Evolutionary conservation across 768 basidiomycete species (phyloP), one percentile per base, ranked within the genome.

Genomic region (Xanthoconium stramineum): DNA sequence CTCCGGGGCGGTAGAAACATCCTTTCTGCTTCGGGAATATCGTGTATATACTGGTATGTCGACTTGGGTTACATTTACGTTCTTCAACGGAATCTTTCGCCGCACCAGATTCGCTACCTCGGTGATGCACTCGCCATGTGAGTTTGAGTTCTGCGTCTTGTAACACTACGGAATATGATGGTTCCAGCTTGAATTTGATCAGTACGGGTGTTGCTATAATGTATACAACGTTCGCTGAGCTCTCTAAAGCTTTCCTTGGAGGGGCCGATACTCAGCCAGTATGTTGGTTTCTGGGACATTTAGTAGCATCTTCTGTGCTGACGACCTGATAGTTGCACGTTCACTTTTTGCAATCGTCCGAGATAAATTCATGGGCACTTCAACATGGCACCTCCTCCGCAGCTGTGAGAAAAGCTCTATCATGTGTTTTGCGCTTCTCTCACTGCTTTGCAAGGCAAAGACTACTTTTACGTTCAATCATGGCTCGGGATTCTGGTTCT

Each of bases 81-180:
- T 3, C 3, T 20, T 32, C 1, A 20, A 33, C 11, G 14, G 9
- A 33, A 32, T 42, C 13, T 3, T 32, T 15, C 24, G 6, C 10
- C 20, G 19, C 28, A 4, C 14, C 29, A 68, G 65, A 65, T 66
- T n/a, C 66, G 66, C 9, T 66, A 65, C 15, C 50, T 67, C 2
- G 65, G 65, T n/a, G 52, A 67, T 35, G 52, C 35, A 3, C 24
- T 68, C 29, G 53, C 49, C 20, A 60, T 63, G 65, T 66, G 30
- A 58, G 66, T 48, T 15, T 19, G 20, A 30, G 9, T 24, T 13
- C 7, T 6, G 29, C 15, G 6, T 51, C 30, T 43, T 6, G 2
- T 15, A 28, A 46, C 8, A 14, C 6, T 10, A 46, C 44, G 50
- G 3, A 55, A 47, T 20, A 1, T 10, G 24, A 33, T 1, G 6